A percentile compares a stretch with the other conserved stretches of the same genome.
These are phyloP conservation scores for Alternaria arborescens DNA, from an alignment of 2,329 filamentous ascomycete genomes.

Conservation along the genomic window DNA sequence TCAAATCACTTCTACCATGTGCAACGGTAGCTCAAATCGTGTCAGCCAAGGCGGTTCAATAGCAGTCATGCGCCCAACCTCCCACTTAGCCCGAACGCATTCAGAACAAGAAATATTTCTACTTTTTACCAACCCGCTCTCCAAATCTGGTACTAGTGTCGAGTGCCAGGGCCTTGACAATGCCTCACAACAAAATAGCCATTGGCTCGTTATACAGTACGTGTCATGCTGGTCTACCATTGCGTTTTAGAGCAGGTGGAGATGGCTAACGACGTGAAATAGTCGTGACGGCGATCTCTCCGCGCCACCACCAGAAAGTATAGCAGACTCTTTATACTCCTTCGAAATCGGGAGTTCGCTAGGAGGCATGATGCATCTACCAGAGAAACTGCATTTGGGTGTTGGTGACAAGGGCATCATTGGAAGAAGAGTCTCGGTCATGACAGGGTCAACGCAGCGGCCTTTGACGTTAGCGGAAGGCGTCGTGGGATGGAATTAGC, in stretches of 20 bases:
- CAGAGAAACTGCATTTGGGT: slow-evolving; percentile 38
- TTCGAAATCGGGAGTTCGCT: slow-evolving; percentile 29
- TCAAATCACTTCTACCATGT: slow-evolving; percentile 28
- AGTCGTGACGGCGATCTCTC: slow-evolving; percentile 46
- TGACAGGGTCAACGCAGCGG: slow-evolving; percentile 33
- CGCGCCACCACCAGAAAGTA: not conserved
- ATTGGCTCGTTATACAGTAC: slow-evolving; percentile 47
- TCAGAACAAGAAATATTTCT: slow-evolving; percentile 35
- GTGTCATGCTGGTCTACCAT: not conserved
- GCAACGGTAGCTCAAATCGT: slow-evolving; percentile 41
- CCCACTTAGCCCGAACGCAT: slow-evolving; percentile 11
- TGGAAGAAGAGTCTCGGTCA: slow-evolving; percentile 43
- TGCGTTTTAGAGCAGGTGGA: not conserved
- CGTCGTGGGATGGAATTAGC: slow-evolving; percentile 48
- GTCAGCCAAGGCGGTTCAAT: slow-evolving; percentile 48
- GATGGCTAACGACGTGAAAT: not conserved
- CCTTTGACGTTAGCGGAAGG: slow-evolving; percentile 40
- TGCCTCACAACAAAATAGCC: slow-evolving; percentile 10
- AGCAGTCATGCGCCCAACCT: slow-evolving; percentile 40
- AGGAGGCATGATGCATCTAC: slow-evolving; percentile 22
- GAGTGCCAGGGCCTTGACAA: slow-evolving; percentile 36
- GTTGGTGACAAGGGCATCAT: slow-evolving; percentile 46
- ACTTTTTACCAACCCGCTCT: slow-evolving; percentile 40
- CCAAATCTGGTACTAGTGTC: slow-evolving; percentile 35
- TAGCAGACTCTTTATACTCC: slow-evolving; percentile 32